A percentile compares a stretch with the other conserved stretches of the same genome.
Conservation (phyloP, 495 filamentous ascomycete species). For the Endocarpon pusillum region DNA sequence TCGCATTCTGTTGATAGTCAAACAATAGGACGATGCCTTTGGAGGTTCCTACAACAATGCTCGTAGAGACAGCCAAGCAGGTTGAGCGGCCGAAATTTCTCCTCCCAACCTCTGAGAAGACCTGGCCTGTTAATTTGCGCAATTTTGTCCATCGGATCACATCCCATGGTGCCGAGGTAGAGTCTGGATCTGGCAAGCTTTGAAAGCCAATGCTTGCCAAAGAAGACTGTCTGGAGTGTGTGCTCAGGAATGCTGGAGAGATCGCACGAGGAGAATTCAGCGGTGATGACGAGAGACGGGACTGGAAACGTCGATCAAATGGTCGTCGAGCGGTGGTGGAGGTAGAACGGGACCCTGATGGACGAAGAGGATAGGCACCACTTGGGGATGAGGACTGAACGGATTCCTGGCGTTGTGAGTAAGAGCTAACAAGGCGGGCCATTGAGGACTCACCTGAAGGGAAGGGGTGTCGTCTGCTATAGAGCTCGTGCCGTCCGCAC, state of each 20-base stretch:
- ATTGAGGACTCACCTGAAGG: conserved; percentile 44
- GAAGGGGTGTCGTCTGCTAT: conserved; percentile 84
- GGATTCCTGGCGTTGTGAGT: conserved; percentile 46
- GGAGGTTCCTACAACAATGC: conserved; percentile 79
- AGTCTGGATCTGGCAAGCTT: conserved; percentile 39
- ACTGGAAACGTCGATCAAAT: conserved; percentile 87
- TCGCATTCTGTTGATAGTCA: conserved; percentile 90
- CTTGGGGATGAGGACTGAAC: conserved; percentile 60
- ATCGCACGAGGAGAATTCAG: conserved; percentile 42
- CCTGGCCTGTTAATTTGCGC: conserved; percentile 70
- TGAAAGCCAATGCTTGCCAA: conserved; percentile 33
- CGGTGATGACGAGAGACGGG: conserved; percentile 52
- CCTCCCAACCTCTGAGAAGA: conserved; percentile 88
- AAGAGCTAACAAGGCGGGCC: conserved; percentile 6
- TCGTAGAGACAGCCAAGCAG: conserved; percentile 75
- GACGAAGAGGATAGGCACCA: conserved; percentile 33
- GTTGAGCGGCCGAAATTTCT: conserved; percentile 86
- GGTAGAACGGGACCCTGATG: conserved; percentile 28
- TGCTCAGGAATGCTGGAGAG: conserved; percentile 62
- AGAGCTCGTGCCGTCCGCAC: conserved; percentile 38
- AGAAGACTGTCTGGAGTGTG: conserved; percentile 66
- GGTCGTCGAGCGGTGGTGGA: conserved; percentile 74
- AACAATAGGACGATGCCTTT: conserved; percentile 91
- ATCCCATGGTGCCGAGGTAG: conserved; percentile 71
- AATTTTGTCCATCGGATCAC: conserved; percentile 92